Evolutionary conservation across 495 filamentous ascomycete species (phyloP).

Genomic region (Aspergillus ostianus): DNA sequence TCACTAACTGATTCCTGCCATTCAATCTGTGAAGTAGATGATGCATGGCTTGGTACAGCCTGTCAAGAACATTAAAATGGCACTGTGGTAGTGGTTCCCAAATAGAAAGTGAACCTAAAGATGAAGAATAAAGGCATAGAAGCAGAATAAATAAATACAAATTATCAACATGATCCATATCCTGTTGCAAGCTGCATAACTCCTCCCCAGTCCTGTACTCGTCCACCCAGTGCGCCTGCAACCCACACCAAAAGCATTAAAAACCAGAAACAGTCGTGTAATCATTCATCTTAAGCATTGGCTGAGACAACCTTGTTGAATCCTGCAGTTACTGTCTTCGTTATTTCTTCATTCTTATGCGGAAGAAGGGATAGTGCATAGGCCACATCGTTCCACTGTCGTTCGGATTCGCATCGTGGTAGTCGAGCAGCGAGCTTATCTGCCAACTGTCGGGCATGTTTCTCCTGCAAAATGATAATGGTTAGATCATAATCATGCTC

Average conservation of each 20-base stretch:
- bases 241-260: constrained; percentile 20
- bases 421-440: constrained; percentile 90
- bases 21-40: no score
- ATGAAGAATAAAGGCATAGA: neutral
- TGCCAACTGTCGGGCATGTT: constrained; percentile 93
- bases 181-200: neutral
- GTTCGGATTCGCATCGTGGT: constrained; percentile 81
- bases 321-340: constrained; percentile 75
- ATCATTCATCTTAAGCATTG: constrained; percentile 43
- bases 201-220: neutral
- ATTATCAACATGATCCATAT: neutral
- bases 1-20: no score
- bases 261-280: constrained; percentile 15
- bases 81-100: neutral
- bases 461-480: constrained; percentile 61
- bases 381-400: constrained; percentile 96
- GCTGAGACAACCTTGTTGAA: constrained; percentile 76
- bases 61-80: neutral
- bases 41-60: neutral
- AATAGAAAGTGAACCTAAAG: neutral
- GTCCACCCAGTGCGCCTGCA: neutral
- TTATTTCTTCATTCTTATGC: constrained; percentile 98
- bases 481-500: constrained; percentile 4
- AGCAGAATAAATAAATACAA: neutral
- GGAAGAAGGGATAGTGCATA: constrained; percentile 85